phyloP scores from a whole-genome alignment of 169 alveolate genomes.

The Neospora caninum region DNA sequence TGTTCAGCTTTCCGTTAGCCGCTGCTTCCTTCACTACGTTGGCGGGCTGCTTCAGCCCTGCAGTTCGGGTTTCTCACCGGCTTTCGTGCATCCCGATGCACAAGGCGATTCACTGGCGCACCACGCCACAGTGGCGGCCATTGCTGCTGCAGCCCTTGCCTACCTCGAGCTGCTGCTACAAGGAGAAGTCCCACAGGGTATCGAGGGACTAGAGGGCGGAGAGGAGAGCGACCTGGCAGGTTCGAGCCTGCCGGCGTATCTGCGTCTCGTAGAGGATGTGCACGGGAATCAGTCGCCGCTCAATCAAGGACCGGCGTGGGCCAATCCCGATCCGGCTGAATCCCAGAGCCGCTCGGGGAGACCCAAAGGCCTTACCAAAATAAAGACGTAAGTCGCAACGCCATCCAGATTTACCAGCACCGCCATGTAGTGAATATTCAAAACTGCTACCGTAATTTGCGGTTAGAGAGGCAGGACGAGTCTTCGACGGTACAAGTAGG shows the following conservation, averaged over 20 bases:
- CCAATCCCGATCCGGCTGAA: neutral
- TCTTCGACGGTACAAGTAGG: no score
- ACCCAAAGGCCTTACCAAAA: neutral
- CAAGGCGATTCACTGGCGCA: neutral
- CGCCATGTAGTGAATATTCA: no score
- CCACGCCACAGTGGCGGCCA: constrained; percentile 28
- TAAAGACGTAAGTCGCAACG: neutral
- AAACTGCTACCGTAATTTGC: no score
- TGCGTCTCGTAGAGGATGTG: neutral
- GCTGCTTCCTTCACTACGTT: neutral
- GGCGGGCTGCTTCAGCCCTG: constrained; percentile 3
- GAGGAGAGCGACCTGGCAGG: constrained; percentile 1
- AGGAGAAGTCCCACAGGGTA: neutral
- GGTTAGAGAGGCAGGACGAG: no score
- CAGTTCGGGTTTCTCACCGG: neutral
- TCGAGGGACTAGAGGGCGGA: neutral
- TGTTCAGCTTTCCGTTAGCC: constrained; percentile 7
- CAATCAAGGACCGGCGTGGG: neutral
- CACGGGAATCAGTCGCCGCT: neutral
- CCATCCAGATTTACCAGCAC: no score
- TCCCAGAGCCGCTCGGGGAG: neutral
- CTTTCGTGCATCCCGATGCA: neutral
- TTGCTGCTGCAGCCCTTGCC: constrained; percentile 6
- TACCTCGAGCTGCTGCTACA: constrained; percentile 24
- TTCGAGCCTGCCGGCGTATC: neutral